phyloP scores from a whole-genome alignment of 768 basidiomycete species.

The Dioszegia crocea region DNA sequence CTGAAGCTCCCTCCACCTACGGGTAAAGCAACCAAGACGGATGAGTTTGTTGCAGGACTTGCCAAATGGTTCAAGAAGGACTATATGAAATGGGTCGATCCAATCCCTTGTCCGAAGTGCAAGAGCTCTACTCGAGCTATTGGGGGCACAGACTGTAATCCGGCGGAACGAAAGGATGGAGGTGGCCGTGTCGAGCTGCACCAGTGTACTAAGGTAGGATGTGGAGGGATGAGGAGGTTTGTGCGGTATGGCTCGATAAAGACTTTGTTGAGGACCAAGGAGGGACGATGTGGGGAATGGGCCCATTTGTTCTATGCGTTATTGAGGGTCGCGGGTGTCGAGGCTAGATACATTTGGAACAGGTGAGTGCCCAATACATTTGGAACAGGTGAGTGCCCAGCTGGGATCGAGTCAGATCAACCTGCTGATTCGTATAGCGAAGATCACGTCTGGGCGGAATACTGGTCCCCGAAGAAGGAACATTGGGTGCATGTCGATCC shows the following conservation, averaged over 20 bases:
- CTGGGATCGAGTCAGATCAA: not conserved
- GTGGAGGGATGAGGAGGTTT: constrained; percentile 44
- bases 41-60: constrained; percentile 38
- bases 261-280: constrained; percentile 46
- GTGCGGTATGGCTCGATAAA: constrained; percentile 47
- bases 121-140: constrained; percentile 30
- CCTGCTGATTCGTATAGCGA: constrained; percentile 31
- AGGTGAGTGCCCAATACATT: constrained; percentile 44
- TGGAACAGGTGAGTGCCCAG: constrained; percentile 36
- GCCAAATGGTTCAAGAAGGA: constrained; percentile 51
- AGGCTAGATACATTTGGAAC: constrained; percentile 49
- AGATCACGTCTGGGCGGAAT: constrained; percentile 54
- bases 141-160: constrained; percentile 8
- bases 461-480: constrained; percentile 38
- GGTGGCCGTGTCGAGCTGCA: constrained; percentile 51
- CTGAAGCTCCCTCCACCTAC: not conserved
- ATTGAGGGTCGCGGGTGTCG: constrained; percentile 47
- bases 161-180: constrained; percentile 47
- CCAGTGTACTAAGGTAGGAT: constrained; percentile 34
- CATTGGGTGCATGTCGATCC: constrained; percentile 54
- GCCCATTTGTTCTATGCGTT: constrained; percentile 53
- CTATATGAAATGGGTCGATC: constrained; percentile 53
- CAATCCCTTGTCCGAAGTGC: constrained; percentile 50
- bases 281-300: constrained; percentile 51
- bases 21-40: not conserved